Evolutionary conservation across 164 flowering plant species (phyloP).

Genomic region (Stephania cephalantha): DNA sequence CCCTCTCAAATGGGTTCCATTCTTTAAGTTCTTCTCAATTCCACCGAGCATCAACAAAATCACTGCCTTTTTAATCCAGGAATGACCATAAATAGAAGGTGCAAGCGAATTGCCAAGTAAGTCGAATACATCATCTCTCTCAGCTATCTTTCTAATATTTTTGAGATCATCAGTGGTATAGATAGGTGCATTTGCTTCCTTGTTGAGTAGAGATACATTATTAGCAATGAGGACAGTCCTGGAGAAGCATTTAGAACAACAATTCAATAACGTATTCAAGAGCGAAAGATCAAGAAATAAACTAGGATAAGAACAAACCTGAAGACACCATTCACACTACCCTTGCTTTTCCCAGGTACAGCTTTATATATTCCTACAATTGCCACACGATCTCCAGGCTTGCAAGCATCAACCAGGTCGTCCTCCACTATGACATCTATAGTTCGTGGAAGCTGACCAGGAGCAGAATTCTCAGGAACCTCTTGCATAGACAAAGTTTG

Average conservation of each 20-base stretch:
- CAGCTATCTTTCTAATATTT: conserved; percentile 70
- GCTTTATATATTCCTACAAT: conserved; percentile 94
- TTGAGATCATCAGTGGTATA: conserved; percentile 65
- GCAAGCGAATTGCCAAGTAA: conserved; percentile 93
- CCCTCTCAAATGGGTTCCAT: conserved; percentile 99
- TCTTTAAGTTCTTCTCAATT: conserved; percentile 85
- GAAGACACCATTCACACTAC: conserved; percentile 93
- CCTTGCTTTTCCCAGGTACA: conserved; percentile 89
- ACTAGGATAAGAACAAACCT: conserved; percentile 39
- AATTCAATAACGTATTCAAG: not conserved
- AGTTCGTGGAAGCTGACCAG: conserved; percentile 95
- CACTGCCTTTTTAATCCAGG: conserved; percentile 97
- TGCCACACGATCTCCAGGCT: conserved; percentile 96
- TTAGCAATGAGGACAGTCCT: conserved; percentile 95
- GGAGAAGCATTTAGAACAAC: conserved; percentile 7
- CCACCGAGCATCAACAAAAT: conserved; percentile 94
- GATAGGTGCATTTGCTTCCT: conserved; percentile 84
- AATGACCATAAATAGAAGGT: conserved; percentile 96
- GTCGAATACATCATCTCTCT: conserved; percentile 71
- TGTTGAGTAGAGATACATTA: conserved; percentile 86
- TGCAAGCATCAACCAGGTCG: conserved; percentile 95
- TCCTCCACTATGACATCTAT: conserved; percentile 94
- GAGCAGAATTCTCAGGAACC: conserved; percentile 96
- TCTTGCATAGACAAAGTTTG: conserved; percentile 96
- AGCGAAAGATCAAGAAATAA: not conserved